Evolutionary conservation across 768 basidiomycete species (phyloP), one percentile per base, ranked within the genome.

Genomic region (Collybia nuda): DNA sequence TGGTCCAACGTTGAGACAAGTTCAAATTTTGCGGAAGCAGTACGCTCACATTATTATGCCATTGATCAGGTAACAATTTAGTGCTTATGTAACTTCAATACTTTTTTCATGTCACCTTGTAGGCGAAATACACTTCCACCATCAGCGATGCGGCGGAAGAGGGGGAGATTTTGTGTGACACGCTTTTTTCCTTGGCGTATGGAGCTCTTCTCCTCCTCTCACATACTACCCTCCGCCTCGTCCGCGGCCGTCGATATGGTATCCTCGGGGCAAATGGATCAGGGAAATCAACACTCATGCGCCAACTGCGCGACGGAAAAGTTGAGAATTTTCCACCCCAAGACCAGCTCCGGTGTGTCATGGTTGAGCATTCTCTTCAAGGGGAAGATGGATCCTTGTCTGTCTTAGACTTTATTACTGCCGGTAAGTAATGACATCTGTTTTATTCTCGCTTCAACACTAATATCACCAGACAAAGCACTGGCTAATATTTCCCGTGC

Each of bases 301-400:
- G 94, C 61, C 94, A 96, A 62, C 83, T 98, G 54, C 84, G 91
- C 50, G 93, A 96, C 62, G 89, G 91, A 52, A 98, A 98, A 72
- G 88, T 91, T 6, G 96, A 98, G 71, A 94, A 94, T 64, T 98
- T 98, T 72, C 96, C 96, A 17, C 81, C 92, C 5, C 93, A 85
- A 57, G 84, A 86, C 54, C 79, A 93, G 67, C 74, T 98, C 44
- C 82, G 90, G 41, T 90, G 90, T 59, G 83, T 97, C 52, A 98
- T 98, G 94, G 95, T 98, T 28, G 96, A 98, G 70, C 95, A 98
- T 72, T 87, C 94, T 22, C 76, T 98, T 9, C 93, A 95, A 72
- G 93, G 95, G 47, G 94, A 98, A 71, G 92, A 98, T 68, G 81
- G 80, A 15, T 88, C 90, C 8, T 61, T 86, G 50, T 81, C 86